Base-by-base conservation (phyloP, 2,329 filamentous ascomycete species). In the Trichoderma guizhouense region DNA sequence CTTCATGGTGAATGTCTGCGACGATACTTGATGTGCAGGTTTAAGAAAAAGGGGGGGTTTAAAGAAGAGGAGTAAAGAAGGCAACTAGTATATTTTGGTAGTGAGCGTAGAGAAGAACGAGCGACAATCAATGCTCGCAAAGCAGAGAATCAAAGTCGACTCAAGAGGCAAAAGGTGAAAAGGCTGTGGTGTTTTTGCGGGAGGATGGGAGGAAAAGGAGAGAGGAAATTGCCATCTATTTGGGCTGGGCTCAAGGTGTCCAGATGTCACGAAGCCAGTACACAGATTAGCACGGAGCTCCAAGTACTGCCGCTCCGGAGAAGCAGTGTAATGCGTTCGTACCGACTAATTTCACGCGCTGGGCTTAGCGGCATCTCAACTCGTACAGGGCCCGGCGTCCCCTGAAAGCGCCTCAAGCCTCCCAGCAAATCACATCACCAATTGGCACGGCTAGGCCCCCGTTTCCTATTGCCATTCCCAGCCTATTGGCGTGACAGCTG, bases 1-100 rank as follows among this genome's bases (percentile, higher is more conserved):
- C 77, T 82, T 82, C 80, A 82, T 82, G 72, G 72, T 82, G 69
- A 34, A 70, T 70, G 30, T 69, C 26, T 63, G 60, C 51, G 53
- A 51, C 28, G 69, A 36, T 77, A 76, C 76, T 73, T 73, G 76
- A 74, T 36, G 36, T 34, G 36, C 39, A 32, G 43, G 32, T 18
- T 28, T 7, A 11, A 32, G 18, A 36, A 58, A 65, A 62, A 30
- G 62, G 60, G 69, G 51, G 53, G 51, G 32, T 39, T 53, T 15
- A 53, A 64, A 64, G 68, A 64, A 32, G n/a, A n/a, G 28, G 26
- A 61, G 47, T 26, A 68, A 28, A 12, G 26, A 51, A 21, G 43
- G 6, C 21, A 69, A 63, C 64, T 64, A 55, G 66, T 71, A 68
- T 60, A 24, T 60, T 58, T n/a, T 32, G 24, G 61, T 71, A 69